Conservation (phyloP, 805 yeast genomes). For the Spathaspora boniae region DNA sequence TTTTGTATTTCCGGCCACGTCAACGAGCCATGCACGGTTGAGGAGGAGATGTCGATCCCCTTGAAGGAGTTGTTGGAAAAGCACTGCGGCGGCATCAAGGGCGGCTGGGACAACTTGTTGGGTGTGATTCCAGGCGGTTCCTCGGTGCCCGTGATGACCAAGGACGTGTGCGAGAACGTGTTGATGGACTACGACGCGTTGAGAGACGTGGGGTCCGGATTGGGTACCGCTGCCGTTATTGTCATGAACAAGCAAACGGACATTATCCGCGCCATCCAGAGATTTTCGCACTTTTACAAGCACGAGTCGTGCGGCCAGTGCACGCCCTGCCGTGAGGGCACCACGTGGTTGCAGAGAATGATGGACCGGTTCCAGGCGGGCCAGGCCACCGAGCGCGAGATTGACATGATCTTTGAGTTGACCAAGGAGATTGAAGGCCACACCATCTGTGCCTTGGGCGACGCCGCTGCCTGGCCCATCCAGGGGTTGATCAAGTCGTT, state of each 20-base stretch:
- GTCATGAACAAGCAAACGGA: conserved; percentile 88
- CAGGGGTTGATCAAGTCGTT: conserved; percentile 85
- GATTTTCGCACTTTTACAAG: conserved; percentile 79
- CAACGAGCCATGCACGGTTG: conserved; percentile 89
- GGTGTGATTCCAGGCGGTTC: conserved; percentile 91
- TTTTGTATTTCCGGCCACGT: conserved; percentile 89
- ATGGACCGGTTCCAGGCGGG: conserved; percentile 80
- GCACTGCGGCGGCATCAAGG: conserved; percentile 88
- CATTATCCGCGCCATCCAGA: conserved; percentile 79
- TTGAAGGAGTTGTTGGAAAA: conserved; percentile 76
- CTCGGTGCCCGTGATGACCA: conserved; percentile 79
- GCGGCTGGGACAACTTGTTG: conserved; percentile 89
- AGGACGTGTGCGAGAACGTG: conserved; percentile 60
- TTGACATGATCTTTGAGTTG: conserved; percentile 80
- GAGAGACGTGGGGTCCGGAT: conserved; percentile 80
- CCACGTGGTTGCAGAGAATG: conserved; percentile 78
- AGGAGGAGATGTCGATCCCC: conserved; percentile 91
- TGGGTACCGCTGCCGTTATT: conserved; percentile 91
- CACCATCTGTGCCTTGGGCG: conserved; percentile 89
- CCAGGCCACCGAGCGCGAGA: conserved; percentile 77
- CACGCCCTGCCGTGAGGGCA: conserved; percentile 93
- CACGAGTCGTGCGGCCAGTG: conserved; percentile 95
- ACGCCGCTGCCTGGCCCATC: conserved; percentile 92
- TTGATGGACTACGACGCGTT: conserved; percentile 88
- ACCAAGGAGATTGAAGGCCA: conserved; percentile 88